Percentiles rank a stretch among this genome's conserved stretches.
phyloP scores from a whole-genome alignment of 2,329 filamentous ascomycete genomes.

The Triangularia setosa region DNA sequence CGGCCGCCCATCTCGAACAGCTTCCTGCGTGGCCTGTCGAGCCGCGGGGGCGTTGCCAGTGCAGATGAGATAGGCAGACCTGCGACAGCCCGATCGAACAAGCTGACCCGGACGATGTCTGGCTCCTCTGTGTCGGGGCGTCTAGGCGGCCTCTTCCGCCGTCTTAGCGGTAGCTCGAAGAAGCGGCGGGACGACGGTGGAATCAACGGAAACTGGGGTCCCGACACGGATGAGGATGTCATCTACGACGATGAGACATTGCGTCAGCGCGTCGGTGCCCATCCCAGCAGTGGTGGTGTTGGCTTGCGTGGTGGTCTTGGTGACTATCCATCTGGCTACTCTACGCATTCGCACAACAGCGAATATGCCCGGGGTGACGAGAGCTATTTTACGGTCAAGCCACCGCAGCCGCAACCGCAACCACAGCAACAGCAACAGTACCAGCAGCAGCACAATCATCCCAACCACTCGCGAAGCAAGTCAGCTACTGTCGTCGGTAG shows the following conservation, averaged over 20 bases:
- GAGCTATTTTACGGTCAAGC: conserved; percentile 47
- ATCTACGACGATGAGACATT: conserved; percentile 29
- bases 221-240: conserved; percentile 41
- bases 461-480: neutral
- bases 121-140: conserved; percentile 30
- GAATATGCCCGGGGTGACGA: conserved; percentile 57
- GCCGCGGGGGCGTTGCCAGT: conserved; percentile 22
- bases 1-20: conserved; percentile 27
- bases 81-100: conserved; percentile 11
- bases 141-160: conserved; percentile 36
- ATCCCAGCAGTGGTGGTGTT: conserved; percentile 12
- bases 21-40: conserved; percentile 24
- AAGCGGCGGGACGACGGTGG: conserved; percentile 46
- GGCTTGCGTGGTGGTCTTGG: conserved; percentile 37
- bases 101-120: conserved; percentile 26
- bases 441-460: conserved; percentile 20
- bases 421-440: conserved; percentile 11
- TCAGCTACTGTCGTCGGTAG: neutral
- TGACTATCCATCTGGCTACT: conserved; percentile 26
- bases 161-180: conserved; percentile 41
- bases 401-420: conserved; percentile 21
- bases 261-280: conserved; percentile 19
- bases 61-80: conserved; percentile 22
- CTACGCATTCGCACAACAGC: conserved; percentile 17
- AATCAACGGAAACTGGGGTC: conserved; percentile 53